phyloP scores from a whole-genome alignment of 2,329 filamentous ascomycete genomes.

The Pseudophaeomoniella oleicola region DNA sequence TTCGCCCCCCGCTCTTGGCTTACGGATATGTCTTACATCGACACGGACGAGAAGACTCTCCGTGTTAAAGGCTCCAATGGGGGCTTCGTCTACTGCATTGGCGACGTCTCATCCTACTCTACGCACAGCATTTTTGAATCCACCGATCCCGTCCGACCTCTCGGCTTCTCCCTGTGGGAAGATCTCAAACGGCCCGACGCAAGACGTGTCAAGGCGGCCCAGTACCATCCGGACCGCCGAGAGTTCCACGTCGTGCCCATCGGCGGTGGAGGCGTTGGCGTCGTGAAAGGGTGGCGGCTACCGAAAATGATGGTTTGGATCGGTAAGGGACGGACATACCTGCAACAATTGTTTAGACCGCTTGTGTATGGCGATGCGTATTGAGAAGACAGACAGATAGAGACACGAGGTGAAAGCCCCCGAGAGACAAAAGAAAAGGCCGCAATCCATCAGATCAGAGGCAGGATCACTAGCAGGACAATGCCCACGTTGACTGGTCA shows the following conservation, averaged over 20 bases:
- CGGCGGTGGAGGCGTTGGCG: neutral
- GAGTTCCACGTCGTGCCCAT: neutral
- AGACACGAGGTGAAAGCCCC: too few relatives aligned
- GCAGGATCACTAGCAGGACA: too few relatives aligned
- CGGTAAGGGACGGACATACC: neutral
- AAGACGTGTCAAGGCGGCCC: neutral
- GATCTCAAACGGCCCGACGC: neutral
- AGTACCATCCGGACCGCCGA: neutral
- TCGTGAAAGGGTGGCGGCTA: neutral
- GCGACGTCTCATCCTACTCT: neutral
- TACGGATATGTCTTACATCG: neutral
- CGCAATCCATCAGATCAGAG: too few relatives aligned
- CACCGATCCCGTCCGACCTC: neutral
- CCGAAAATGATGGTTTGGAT: neutral
- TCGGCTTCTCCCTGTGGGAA: neutral
- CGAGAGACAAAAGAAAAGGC: too few relatives aligned
- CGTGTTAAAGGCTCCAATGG: neutral
- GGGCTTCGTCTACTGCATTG: neutral
- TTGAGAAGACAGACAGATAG: neutral
- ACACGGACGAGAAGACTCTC: neutral
- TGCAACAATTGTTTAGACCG: neutral
- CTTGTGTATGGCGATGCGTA: neutral
- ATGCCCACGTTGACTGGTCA: too few relatives aligned
- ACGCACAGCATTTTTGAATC: neutral
- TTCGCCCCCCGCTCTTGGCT: neutral